Base-by-base conservation (phyloP, 1,284 basidiomycete species). In the Sanghuangporus weigelae region DNA sequence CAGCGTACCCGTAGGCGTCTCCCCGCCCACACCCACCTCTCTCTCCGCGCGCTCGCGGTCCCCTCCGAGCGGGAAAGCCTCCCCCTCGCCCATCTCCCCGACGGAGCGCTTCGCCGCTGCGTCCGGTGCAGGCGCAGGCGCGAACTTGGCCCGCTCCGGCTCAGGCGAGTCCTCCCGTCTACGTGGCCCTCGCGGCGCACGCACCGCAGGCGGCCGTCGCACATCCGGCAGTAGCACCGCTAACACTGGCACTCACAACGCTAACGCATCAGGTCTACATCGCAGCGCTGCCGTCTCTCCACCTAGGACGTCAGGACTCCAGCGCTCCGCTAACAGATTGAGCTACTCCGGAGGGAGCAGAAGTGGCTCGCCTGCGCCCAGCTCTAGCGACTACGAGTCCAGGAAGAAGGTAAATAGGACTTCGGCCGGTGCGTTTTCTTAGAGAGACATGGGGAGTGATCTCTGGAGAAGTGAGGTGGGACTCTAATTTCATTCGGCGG, bases 381-480 rank as follows among this genome's bases (percentile, higher is more conserved):
- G 68, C 26, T 35, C 70, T 62, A 8, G 50, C 40, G 48, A 72
- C 35, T 71, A 71, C 58, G 73, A 73, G 31, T 58, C 71, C 8
- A 78, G 75, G 71, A 71, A 73, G 63, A 76, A 75, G 62, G 73
- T 76, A 31, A 78, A 76, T 42, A 75, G 82, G 67, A 77, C 67
- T 16, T 63, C 61, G 26, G 71, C 81, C 54, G 79, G 82, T 49
- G 78, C 83, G 60, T 83, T 92, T 65, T 85, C 87, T 60, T 81
- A 88, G 70, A 81, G 88, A 72, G 63, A 87, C 89, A n/a, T n/a
- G 85, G 87, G 86, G 50, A 90, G 87, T 70, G 90, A 92, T 71
- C 88, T 26, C 89, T 42, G 90, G 92, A 73, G 90, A 92, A 66
- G 83, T n/a, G n/a, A n/a, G n/a, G n/a, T n/a, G n/a, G 88, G 69